Evolutionary conservation across 1,284 basidiomycete genomes (phyloP), one percentile per base, ranked within the genome.

Genomic region (Stereum hirsutum): DNA sequence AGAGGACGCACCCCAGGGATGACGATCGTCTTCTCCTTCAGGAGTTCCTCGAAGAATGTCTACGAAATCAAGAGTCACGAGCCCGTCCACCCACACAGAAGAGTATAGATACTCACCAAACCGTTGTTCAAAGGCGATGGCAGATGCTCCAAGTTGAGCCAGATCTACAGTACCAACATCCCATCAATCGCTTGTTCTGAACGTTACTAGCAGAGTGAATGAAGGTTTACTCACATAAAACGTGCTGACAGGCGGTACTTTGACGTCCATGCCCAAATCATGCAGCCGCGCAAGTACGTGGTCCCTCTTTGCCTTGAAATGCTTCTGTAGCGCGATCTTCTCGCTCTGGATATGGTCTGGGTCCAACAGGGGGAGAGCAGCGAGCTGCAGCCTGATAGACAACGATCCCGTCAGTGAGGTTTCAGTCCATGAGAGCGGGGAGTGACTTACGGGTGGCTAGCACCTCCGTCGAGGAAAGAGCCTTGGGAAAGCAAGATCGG

Each of bases 11-110:
- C n/a, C 30, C 87, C 87, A 8, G 89, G 89, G 40, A 92, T 89
- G 44, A 91, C 87, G 50, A 93, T 92, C 21, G 86, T 84, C 61
- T 88, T 77, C 62, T 93, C 89, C 61, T 92, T 94, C 35, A 97
- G 72, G 28, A 91, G 69, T 63, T 96, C 93, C 58, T 97, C 93
- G 57, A 96, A 96, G 77, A 97, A 95, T 24, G 86, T 89, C 78
- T 83, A 46, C 19, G 39, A 50, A 25, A 33, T 15, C 6, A 42
- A 33, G 39, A 26, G 43, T n/a, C 37, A 15, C 14, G 11, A 38
- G 6, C 27, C 43, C 24, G 15, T 35, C 20, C 1, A 33, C 30
- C 7, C 25, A 41, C 12, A 19, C 12, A 7, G 23, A 26, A 39
- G 15, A 23, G n/a, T 30, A 26, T 31, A 27, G 10, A 39, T 27